phyloP scores from a whole-genome alignment of 148 eudicot species.

The Fagopyrum tataricum region DNA sequence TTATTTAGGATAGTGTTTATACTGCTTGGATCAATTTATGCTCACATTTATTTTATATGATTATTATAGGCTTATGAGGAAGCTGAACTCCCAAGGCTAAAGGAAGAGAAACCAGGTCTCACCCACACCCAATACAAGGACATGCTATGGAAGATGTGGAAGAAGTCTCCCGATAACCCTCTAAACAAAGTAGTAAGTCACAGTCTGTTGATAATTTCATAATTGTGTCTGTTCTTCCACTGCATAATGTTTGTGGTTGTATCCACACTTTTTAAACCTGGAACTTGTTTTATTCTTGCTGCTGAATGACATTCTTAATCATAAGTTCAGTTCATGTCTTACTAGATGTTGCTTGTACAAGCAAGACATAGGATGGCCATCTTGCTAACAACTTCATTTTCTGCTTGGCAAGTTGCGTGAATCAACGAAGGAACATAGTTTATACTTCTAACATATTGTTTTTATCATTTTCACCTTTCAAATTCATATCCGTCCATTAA shows the following conservation, averaged over 20 bases:
- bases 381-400: not conserved
- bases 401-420: not conserved
- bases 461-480: not conserved
- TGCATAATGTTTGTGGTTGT: not conserved
- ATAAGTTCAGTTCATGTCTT: not conserved
- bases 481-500: not conserved
- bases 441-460: not conserved
- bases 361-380: not conserved
- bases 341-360: not conserved
- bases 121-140: slow-evolving; percentile 96
- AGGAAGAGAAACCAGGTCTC: slow-evolving; percentile 94
- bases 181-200: slow-evolving; percentile 57
- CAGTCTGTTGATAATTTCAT: not conserved
- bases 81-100: slow-evolving; percentile 83
- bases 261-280: not conserved
- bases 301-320: not conserved
- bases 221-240: not conserved
- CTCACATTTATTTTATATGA: not conserved
- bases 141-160: slow-evolving; percentile 95
- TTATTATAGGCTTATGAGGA: slow-evolving; percentile 77
- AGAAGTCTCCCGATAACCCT: slow-evolving; percentile 97
- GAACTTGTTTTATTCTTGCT: not conserved
- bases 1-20: not conserved
- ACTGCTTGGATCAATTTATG: not conserved
- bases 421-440: not conserved